Percentiles rank a stretch among this genome's conserved stretches.
These are phyloP conservation scores for Umbelopsis ramanniana DNA, from an alignment of 192 early-diverging fungal species.

Conservation along the genomic window DNA sequence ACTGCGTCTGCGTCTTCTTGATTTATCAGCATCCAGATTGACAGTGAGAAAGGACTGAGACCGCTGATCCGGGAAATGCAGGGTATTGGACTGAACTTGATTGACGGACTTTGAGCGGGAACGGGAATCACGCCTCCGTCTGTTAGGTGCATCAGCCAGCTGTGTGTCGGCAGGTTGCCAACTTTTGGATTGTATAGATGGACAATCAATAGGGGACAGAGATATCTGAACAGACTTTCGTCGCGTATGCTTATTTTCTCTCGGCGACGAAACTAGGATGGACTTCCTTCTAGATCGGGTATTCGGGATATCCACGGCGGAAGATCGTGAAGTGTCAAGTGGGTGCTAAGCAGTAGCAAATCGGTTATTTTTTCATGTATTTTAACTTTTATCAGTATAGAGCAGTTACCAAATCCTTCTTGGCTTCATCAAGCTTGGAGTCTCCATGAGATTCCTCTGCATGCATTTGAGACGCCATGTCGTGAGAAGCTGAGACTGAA, in stretches of 20 bases:
- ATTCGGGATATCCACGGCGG: constrained; percentile 10
- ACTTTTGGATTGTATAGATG: background rate
- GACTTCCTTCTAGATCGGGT: constrained; percentile 7
- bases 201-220: background rate
- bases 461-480: constrained; percentile 13
- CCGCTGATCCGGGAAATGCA: background rate
- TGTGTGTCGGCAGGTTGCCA: constrained; percentile 3
- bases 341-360: background rate
- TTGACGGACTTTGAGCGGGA: constrained; percentile 15
- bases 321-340: background rate
- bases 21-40: background rate
- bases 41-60: background rate
- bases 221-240: constrained; percentile 11
- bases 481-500: constrained; percentile 10
- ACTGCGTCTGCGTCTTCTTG: constrained; percentile 4
- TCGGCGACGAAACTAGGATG: constrained; percentile 8
- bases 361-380: background rate
- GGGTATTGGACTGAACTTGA: background rate
- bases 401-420: background rate
- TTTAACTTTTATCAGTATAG: background rate
- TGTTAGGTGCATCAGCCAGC: background rate
- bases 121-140: background rate
- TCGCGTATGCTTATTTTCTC: constrained; percentile 10
- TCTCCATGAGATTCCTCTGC: background rate
- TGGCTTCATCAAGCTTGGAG: background rate